Percentiles rank a stretch among this genome's conserved stretches.
These are phyloP conservation scores for Clitocybe nebularis DNA, from an alignment of 1,284 basidiomycete genomes.

Conservation along the genomic window DNA sequence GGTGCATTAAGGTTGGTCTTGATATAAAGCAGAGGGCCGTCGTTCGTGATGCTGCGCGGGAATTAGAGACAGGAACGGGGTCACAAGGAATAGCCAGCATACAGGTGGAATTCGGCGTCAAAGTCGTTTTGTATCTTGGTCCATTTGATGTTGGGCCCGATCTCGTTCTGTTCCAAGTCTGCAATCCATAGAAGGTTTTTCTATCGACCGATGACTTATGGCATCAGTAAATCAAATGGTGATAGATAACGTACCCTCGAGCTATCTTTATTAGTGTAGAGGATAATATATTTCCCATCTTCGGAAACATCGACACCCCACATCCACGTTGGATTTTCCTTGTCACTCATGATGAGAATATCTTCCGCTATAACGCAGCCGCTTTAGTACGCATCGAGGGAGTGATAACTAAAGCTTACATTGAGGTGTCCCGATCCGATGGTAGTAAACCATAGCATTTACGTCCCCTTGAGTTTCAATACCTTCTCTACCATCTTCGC, in stretches of 20 bases:
- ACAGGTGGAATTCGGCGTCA: conserved; percentile 62
- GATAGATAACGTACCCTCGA: conserved; percentile 51
- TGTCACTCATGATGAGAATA: conserved; percentile 61
- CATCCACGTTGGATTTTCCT: conserved; percentile 65
- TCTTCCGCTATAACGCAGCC: conserved; percentile 51
- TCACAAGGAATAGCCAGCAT: conserved; percentile 22
- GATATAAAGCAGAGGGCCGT: conserved; percentile 64
- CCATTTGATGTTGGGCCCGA: conserved; percentile 67
- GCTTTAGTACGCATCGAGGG: conserved; percentile 11
- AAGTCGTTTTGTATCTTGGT: conserved; percentile 64
- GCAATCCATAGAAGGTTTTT: conserved; percentile 75
- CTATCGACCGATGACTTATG: conserved; percentile 29
- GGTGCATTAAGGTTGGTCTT: conserved; percentile 66
- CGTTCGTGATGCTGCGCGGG: conserved; percentile 55
- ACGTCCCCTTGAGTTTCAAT: conserved; percentile 63
- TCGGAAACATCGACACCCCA: conserved; percentile 55
- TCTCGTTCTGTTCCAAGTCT: conserved; percentile 54
- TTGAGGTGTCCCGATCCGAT: conserved; percentile 66
- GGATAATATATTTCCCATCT: conserved; percentile 62
- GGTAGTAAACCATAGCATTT: conserved; percentile 75
- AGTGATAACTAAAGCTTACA: conserved; percentile 35
- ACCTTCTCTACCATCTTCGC: conserved; percentile 49
- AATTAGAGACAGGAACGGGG: conserved; percentile 6
- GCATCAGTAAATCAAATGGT: too few species aligned
- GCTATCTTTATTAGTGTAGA: conserved; percentile 59